Base-by-base conservation (phyloP, 306 rosid species). In the Amphicarpaea edgeworthii region DNA sequence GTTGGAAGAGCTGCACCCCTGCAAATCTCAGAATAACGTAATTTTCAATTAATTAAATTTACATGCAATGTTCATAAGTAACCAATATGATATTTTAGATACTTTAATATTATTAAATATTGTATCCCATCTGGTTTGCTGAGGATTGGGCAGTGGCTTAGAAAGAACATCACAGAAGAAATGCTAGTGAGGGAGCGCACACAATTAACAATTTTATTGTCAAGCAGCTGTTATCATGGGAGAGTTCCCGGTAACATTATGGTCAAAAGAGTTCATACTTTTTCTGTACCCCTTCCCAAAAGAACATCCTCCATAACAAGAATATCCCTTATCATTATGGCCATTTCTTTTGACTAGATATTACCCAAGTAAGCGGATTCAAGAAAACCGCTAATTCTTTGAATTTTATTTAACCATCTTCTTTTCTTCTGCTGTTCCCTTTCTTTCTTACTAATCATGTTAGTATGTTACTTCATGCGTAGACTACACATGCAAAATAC, bases 1-100 rank as follows among this genome's bases (percentile, higher is more conserved):
- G 91, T 88, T 41, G 98, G 97, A 77, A 94, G 97, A 75, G 93
- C 97, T 17, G 96, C 97, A 79, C 95, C 98, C 98, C 98, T 94
- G 92, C 83, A 81, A 63, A 34, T 82, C 0, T 30, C 79, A 75
- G 37, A 24, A 71, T 72, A 53, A 46, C 40, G 53, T 28, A 30
- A 70, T 26, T 74, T 74, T 16, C 30, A 75, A 61, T 20, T 1
- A 30, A 28, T 17, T 50, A 10, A 65, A 3, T 51, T 30, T n/a
- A 40, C 42, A 8, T 45, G 23, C 51, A 34, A 54, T 46, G 64
- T n/a, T 49, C 38, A 55, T 28, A 30, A 14, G 42, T 19, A 41
- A 74, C 19, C 32, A 3, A 57, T 67, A 46, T 32, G 4, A 40
- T 61, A 50, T 37, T 58, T 67, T 67, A 59, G 50, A 32, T 50